A percentile compares a stretch with the other conserved stretches of the same genome.
phyloP scores from a whole-genome alignment of 164 flowering plant species.

The Pachysandra terminalis region DNA sequence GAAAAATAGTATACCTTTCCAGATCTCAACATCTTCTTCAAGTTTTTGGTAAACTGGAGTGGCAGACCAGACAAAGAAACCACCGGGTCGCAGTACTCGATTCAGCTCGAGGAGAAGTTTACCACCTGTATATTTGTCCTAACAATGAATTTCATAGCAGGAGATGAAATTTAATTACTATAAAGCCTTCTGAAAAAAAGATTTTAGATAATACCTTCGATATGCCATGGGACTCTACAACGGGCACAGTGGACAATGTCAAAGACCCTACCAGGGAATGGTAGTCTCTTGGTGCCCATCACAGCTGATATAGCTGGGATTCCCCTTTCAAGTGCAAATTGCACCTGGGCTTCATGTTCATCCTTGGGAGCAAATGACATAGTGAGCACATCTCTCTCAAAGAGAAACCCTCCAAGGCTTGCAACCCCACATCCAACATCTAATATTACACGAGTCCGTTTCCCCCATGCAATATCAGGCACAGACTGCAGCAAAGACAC shows the following conservation, averaged over 20 bases:
- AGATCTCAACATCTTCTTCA: conserved; percentile 71
- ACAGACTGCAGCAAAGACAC: conserved; percentile 30
- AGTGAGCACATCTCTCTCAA: conserved; percentile 64
- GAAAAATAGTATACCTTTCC: conserved; percentile 51
- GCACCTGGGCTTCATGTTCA: conserved; percentile 79
- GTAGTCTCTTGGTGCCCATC: conserved; percentile 65
- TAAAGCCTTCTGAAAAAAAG: not conserved
- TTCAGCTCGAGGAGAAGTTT: conserved; percentile 86
- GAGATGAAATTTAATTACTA: too few relatives aligned
- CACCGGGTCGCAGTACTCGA: conserved; percentile 84
- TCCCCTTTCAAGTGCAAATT: conserved; percentile 76
- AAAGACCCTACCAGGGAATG: conserved; percentile 54
- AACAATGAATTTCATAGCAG: conserved; percentile 9
- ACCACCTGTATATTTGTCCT: conserved; percentile 51
- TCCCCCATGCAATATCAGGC: conserved; percentile 73
- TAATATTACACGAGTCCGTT: conserved; percentile 49
- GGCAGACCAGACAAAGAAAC: conserved; percentile 92
- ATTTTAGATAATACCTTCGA: conserved; percentile 53
- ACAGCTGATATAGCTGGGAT: conserved; percentile 68
- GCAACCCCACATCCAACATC: conserved; percentile 83
- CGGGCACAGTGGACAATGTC: conserved; percentile 69
- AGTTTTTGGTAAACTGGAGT: conserved; percentile 78
- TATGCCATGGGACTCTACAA: conserved; percentile 83
- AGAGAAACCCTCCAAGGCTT: conserved; percentile 66
- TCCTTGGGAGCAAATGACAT: conserved; percentile 78